Percentiles rank a stretch among this genome's conserved stretches.
phyloP scores from a whole-genome alignment of 148 eudicot species.

The Camellia lanceoleosa region DNA sequence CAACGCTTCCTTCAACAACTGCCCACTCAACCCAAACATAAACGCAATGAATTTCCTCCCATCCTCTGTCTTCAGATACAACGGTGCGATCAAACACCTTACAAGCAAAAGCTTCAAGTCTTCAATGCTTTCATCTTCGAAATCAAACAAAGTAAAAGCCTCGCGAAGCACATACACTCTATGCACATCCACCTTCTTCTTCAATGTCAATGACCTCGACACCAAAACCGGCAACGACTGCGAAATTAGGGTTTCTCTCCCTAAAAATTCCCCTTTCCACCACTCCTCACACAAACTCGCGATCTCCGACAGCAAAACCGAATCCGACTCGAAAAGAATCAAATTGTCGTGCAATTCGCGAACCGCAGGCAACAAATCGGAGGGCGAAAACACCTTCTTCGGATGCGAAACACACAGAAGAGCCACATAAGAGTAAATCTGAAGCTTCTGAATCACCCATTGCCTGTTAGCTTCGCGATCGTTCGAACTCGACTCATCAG shows the following conservation, averaged over 20 bases:
- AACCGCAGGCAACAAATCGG: constrained; percentile 64
- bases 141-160: constrained; percentile 75
- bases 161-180: constrained; percentile 74
- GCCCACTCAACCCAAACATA: constrained; percentile 62
- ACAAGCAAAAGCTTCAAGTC: constrained; percentile 69
- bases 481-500: constrained; percentile 15
- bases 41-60: constrained; percentile 82
- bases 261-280: constrained; percentile 76
- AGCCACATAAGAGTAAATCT: constrained; percentile 48
- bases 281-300: constrained; percentile 78
- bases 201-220: constrained; percentile 65
- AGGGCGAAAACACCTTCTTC: constrained; percentile 38
- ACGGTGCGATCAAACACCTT: constrained; percentile 69
- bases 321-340: constrained; percentile 67
- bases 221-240: constrained; percentile 75
- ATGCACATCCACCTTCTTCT: constrained; percentile 83
- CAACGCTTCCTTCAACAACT: constrained; percentile 66
- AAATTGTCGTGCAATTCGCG: constrained; percentile 73
- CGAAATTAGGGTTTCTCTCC: constrained; percentile 68
- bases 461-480: constrained; percentile 14
- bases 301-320: constrained; percentile 53
- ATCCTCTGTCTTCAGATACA: constrained; percentile 82
- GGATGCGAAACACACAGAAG: constrained; percentile 62
- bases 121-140: constrained; percentile 93
- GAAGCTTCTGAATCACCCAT: constrained; percentile 36